A percentile compares a stretch with the other conserved stretches of the same genome.
phyloP scores from a whole-genome alignment of 768 basidiomycete genomes.

The Tylopilus felleus region DNA sequence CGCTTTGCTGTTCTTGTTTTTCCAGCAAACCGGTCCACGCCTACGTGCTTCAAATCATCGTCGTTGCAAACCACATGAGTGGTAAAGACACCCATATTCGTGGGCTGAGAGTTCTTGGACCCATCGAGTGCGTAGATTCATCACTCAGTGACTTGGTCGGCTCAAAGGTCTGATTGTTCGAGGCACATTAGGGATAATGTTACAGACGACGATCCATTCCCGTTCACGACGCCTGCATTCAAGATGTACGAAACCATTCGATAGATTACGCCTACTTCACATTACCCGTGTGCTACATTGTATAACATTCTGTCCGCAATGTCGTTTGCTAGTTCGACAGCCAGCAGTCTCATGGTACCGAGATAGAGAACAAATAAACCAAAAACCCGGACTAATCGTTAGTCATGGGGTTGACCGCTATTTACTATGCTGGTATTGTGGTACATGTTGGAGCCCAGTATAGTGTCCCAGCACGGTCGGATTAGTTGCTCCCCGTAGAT shows the following conservation, averaged over 20 bases:
- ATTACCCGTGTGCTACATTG: constrained; percentile 31
- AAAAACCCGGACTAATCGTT: not conserved
- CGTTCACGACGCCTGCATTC: constrained; percentile 61
- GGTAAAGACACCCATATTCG: constrained; percentile 99
- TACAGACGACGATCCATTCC: constrained; percentile 67
- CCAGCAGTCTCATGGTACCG: not conserved
- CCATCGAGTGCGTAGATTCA: constrained; percentile 57
- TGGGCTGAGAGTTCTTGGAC: constrained; percentile 83
- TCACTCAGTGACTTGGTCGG: not conserved
- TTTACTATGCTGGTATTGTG: constrained; percentile 30
- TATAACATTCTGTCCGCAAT: constrained; percentile 15
- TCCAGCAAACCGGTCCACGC: constrained; percentile 81
- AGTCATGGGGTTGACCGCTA: constrained; percentile 7
- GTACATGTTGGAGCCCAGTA: constrained; percentile 25
- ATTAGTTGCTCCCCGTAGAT: constrained; percentile 23
- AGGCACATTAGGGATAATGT: constrained; percentile 36
- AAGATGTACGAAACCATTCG: constrained; percentile 80
- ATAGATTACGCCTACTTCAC: constrained; percentile 32
- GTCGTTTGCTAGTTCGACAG: constrained; percentile 3
- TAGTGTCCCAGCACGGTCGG: constrained; percentile 23
- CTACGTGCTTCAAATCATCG: constrained; percentile 86
- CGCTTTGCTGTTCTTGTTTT: not conserved
- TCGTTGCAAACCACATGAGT: constrained; percentile 94
- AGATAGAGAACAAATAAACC: constrained; percentile 9
- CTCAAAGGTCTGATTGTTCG: not conserved